Conservation (phyloP, 2,329 filamentous ascomycete genomes). For the Aureobasidium lini region DNA sequence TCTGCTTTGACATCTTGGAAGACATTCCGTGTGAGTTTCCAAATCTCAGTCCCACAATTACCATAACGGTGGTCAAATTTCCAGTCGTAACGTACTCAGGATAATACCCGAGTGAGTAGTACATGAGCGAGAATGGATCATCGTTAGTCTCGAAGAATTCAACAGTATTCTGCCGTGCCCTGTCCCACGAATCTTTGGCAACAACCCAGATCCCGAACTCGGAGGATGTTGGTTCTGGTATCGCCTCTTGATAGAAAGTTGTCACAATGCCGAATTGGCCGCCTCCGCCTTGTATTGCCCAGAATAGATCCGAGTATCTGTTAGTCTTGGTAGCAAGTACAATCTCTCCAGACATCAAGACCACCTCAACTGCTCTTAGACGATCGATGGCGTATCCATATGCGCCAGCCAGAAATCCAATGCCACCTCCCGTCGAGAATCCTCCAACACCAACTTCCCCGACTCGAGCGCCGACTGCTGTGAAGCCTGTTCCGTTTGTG, state of each 20-base stretch:
- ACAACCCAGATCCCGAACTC: slow-evolving; percentile 15
- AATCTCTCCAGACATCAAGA: slow-evolving; percentile 41
- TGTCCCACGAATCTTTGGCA: slow-evolving; percentile 6
- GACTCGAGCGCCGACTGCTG: slow-evolving; percentile 15
- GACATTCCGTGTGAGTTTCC: neutral
- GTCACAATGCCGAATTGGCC: slow-evolving; percentile 37
- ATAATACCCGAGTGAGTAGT: slow-evolving; percentile 14
- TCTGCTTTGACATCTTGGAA: neutral
- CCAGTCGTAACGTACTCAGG: slow-evolving; percentile 7
- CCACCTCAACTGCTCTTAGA: slow-evolving; percentile 33
- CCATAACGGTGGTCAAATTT: neutral
- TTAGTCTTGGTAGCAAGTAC: slow-evolving; percentile 36
- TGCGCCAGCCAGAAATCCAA: slow-evolving; percentile 13
- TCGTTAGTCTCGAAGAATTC: slow-evolving; percentile 14
- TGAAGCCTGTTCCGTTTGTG: slow-evolving; percentile 13
- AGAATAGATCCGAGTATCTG: slow-evolving; percentile 42
- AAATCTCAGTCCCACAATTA: slow-evolving; percentile 13
- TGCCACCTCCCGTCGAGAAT: slow-evolving; percentile 15
- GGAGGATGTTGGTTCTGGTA: slow-evolving; percentile 9
- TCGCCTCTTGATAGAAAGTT: slow-evolving; percentile 21
- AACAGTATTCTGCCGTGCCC: slow-evolving; percentile 13
- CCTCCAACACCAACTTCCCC: slow-evolving; percentile 15
- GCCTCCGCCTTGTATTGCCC: slow-evolving; percentile 45
- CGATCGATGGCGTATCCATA: slow-evolving; percentile 16
- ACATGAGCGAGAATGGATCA: slow-evolving; percentile 15